Base-by-base conservation (phyloP, 345 rosid species). In the Mangifera indica region DNA sequence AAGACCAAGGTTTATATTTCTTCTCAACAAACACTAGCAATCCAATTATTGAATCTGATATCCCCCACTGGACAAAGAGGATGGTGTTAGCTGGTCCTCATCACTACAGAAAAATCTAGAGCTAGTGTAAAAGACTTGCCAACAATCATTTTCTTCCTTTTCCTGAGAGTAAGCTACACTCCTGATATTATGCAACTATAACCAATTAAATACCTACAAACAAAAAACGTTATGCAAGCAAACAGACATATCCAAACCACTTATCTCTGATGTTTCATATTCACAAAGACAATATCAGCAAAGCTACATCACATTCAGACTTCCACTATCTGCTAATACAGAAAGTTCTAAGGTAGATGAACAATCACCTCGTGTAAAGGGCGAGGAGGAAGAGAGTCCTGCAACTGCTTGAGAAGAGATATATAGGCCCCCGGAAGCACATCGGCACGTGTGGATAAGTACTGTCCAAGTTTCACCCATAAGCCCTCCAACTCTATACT, bases 371-470 rank as follows among this genome's bases (percentile, higher is more conserved):
- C 99, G 72, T 79, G 70, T 75, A 92, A 70, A 5, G 99, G 87
- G 54, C 98, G 97, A 74, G 99, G 97, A 75, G 99, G 99, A 66
- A 92, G 93, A 45, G 99, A 92, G 74, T 95, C 98, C 76, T 94
- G 98, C 78, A 94, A 80, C 87, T 89, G 95, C 79, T 62, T 89
- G 78, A 94, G 97, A 76, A 85, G 85, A 46, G 89, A 70, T 60
- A 89, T 89, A 82, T 89, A 94, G 0, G 96, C 92, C 67, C 68
- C 77, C 77, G 98, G 98, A 74, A 94, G 89, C 62, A 94, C 98
- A 80, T 94, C 98, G 70, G 98, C 98, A 52, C 98, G 97, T 52
- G 98, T 92, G 15, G 98, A 92, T 51, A 94, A 78, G 77, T 94
- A 94, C 80, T 94, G 98, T 58, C 98, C 98, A 40, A 94, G 84